Percentiles rank a stretch among this genome's conserved stretches.
These are phyloP conservation scores for Cladosporium sp. DNA, from an alignment of 2,329 filamentous ascomycete species.

Conservation along the genomic window DNA sequence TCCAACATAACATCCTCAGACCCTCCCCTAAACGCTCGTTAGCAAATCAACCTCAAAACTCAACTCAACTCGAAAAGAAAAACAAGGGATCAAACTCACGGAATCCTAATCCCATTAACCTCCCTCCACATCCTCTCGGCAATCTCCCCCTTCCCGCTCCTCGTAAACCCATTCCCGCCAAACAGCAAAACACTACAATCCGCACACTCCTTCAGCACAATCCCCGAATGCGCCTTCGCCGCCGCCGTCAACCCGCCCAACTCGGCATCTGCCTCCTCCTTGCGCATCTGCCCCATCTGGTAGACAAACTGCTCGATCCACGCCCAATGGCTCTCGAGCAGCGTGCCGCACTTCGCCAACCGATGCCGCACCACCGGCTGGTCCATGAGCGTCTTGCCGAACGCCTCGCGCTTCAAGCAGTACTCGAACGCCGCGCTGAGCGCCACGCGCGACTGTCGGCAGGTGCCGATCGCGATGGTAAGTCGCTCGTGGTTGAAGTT, in stretches of 20 bases:
- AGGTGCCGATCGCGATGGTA: conserved; percentile 60
- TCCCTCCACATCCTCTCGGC: conserved; percentile 56
- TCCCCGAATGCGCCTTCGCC: conserved; percentile 67
- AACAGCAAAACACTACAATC: conserved; percentile 67
- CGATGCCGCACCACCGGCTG: conserved; percentile 71
- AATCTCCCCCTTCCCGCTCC: conserved; percentile 65
- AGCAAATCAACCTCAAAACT: conserved; percentile 11
- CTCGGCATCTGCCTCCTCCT: conserved; percentile 57
- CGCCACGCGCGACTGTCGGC: conserved; percentile 59
- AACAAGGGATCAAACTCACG: conserved; percentile 20
- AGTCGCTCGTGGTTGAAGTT: conserved; percentile 76
- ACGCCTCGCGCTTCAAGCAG: conserved; percentile 62
- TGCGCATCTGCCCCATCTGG: conserved; percentile 59
- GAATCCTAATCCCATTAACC: conserved; percentile 29
- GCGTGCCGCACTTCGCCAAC: conserved; percentile 65
- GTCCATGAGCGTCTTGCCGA: conserved; percentile 65
- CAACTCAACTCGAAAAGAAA: background rate
- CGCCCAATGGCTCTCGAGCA: conserved; percentile 66
- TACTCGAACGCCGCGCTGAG: conserved; percentile 59
- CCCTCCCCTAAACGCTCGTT: conserved; percentile 46
- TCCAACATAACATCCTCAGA: conserved; percentile 71
- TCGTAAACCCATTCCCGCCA: conserved; percentile 70
- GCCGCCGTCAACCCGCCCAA: conserved; percentile 69
- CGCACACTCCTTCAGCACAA: conserved; percentile 68
- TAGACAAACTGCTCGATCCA: conserved; percentile 71